Conservation (phyloP, 2,329 filamentous ascomycete genomes). For the Neonectria ditissima region DNA sequence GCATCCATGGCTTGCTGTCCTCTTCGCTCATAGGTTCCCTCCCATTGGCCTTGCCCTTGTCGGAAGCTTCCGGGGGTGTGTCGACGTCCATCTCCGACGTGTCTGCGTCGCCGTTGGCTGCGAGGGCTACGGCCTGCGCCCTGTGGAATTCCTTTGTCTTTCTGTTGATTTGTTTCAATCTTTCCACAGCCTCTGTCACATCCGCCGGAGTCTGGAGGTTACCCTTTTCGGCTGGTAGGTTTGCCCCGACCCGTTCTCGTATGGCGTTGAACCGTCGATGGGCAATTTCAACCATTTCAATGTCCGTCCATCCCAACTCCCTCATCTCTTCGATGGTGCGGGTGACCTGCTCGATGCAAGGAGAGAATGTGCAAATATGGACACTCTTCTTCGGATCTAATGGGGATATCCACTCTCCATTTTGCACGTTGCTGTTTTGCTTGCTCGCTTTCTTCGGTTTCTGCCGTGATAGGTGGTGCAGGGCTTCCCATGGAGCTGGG, state of each 20-base stretch:
- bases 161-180: constrained; percentile 79
- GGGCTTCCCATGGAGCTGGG: constrained; percentile 83
- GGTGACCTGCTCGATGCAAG: constrained; percentile 96
- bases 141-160: constrained; percentile 75
- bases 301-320: constrained; percentile 86
- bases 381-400: constrained; percentile 79
- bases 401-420: constrained; percentile 63
- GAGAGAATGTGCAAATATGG: constrained; percentile 93
- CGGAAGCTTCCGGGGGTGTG: constrained; percentile 43
- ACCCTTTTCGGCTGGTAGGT: constrained; percentile 73
- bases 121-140: constrained; percentile 38
- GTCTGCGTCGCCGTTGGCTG: constrained; percentile 35
- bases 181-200: constrained; percentile 82
- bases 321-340: constrained; percentile 85
- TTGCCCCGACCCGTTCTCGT: constrained; percentile 82
- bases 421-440: constrained; percentile 37
- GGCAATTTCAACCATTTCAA: constrained; percentile 91
- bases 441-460: constrained; percentile 42
- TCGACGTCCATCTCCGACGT: constrained; percentile 58
- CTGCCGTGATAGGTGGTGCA: constrained; percentile 77
- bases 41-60: constrained; percentile 42
- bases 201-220: constrained; percentile 77
- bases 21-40: constrained; percentile 41
- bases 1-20: constrained; percentile 71
- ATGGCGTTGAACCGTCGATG: constrained; percentile 84